phyloP scores from a whole-genome alignment of 305 asterid genomes.

The Plantago coronopus region DNA sequence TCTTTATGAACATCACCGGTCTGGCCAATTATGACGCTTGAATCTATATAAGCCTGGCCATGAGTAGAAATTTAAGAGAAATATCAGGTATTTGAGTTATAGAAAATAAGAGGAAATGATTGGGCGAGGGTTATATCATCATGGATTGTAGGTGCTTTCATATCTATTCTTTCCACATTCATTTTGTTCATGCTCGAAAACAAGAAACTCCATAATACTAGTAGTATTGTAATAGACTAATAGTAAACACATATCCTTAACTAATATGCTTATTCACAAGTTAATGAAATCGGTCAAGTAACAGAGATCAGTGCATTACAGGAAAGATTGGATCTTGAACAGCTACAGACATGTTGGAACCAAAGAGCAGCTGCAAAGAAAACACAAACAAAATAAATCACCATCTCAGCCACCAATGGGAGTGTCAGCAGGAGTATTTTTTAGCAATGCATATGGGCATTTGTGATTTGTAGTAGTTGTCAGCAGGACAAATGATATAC shows the following conservation, averaged over 20 bases:
- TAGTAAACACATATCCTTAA: not conserved
- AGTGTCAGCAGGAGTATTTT: not conserved
- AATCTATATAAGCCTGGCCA: conserved; percentile 75
- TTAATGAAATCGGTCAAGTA: not conserved
- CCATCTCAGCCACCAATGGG: not conserved
- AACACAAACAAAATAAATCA: conserved; percentile 15
- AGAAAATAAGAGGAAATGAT: not conserved
- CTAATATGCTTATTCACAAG: not conserved
- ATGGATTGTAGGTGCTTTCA: too few species aligned
- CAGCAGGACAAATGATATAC: too few species aligned
- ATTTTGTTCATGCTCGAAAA: not conserved
- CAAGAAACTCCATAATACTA: not conserved
- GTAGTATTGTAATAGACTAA: not conserved
- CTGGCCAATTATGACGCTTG: conserved; percentile 80
- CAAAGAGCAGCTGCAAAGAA: conserved; percentile 65
- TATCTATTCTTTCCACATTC: not conserved
- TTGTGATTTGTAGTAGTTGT: too few species aligned
- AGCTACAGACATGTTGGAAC: conserved; percentile 65
- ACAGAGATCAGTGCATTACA: conserved; percentile 34
- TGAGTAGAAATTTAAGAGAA: not conserved
- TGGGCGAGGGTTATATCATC: too few species aligned
- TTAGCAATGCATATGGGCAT: too few species aligned
- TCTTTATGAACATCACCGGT: conserved; percentile 51
- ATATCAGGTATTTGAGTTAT: not conserved
- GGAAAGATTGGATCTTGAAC: conserved; percentile 86